Evolutionary conservation across 2,329 filamentous ascomycete species (phyloP), one percentile per base, ranked within the genome.

Genomic region (Blastomyces gilchristii): DNA sequence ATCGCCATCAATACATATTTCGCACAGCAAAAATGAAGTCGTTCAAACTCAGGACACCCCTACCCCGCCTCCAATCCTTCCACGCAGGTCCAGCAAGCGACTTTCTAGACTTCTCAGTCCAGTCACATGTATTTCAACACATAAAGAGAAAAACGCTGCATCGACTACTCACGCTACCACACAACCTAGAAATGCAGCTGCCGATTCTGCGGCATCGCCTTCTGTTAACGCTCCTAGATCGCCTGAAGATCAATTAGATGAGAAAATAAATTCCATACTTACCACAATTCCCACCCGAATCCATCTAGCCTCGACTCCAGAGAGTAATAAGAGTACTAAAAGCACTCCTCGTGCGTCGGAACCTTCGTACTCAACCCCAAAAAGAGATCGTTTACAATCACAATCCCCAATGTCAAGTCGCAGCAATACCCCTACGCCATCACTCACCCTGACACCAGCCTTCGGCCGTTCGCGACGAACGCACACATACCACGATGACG

Each of bases 251-350:
- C 84, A 90, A 63, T 80, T 96, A 16, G 89, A 91, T 67, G 85
- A 87, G 66, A 90, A 92, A 71, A 92, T 96, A 58, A 88, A 85
- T 70, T 85, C 88, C 60, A 89, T 95, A 63, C 82, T 95, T 49
- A 85, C 85, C 63, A 87, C 83, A 25, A 89, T 95, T 65, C 90
- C 91, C 1, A 87, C 87, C 41, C 86, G 87, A 65, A 95, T 97
- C 69, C 87, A 86, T 60, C 81, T 97, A 52, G 85, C 85, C 0
- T 80, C 82, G 28, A 75, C 77, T 1, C 78, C 80, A 50, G 72
- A 74, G 63, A 4, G 68, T 25, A 16, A 14, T 39, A 54, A 12
- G 28, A 54, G 31, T 12, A 28, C 41, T 43, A 49, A 16, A 37
- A 58, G 37, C 12, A 43, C 57, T 1, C 59, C 56, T 2, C 61